Percentiles rank a stretch among this genome's conserved stretches.
Conservation (phyloP, 2,329 filamentous ascomycete species). For the Sarocladium strictum region DNA sequence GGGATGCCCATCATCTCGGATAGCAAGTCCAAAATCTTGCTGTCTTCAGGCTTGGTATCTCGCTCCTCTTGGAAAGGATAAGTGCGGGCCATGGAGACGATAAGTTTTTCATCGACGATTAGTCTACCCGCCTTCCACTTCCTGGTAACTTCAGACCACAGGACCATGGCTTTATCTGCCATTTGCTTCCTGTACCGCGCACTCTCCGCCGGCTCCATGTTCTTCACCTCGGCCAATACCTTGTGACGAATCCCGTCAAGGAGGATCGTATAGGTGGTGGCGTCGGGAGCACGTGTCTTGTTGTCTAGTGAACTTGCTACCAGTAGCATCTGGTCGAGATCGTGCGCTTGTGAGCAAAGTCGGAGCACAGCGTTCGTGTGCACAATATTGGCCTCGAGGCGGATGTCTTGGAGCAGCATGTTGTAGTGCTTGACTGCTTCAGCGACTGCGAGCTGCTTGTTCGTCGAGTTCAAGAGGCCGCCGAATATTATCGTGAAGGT, state of each 20-base stretch:
- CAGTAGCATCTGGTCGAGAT: slow-evolving; percentile 76
- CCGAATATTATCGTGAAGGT: slow-evolving; percentile 82
- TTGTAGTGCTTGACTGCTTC: slow-evolving; percentile 74
- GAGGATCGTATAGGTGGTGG: slow-evolving; percentile 73
- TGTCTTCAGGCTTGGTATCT: slow-evolving; percentile 42
- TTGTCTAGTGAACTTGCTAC: slow-evolving; percentile 68
- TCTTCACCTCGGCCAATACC: slow-evolving; percentile 18
- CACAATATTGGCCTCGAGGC: slow-evolving; percentile 66
- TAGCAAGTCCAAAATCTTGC: slow-evolving; percentile 69
- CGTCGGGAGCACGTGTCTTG: slow-evolving; percentile 56
- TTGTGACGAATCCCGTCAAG: slow-evolving; percentile 63
- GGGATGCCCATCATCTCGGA: slow-evolving; percentile 76
- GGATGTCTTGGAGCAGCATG: slow-evolving; percentile 58
- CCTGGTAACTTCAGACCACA: slow-evolving; percentile 77
- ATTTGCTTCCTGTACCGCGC: slow-evolving; percentile 33
- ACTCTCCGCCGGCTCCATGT: slow-evolving; percentile 24
- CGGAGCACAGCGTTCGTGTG: slow-evolving; percentile 86
- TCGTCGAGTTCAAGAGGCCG: slow-evolving; percentile 59
- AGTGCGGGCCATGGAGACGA: slow-evolving; percentile 69
- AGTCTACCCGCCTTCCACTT: slow-evolving; percentile 70
- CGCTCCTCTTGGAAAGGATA: slow-evolving; percentile 17
- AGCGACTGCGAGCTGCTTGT: slow-evolving; percentile 53
- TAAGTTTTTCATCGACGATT: slow-evolving; percentile 69
- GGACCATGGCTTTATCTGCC: slow-evolving; percentile 60
- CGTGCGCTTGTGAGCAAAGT: slow-evolving; percentile 66